phyloP scores from a whole-genome alignment of 176 grass and related monocot species.

The Triticum urartu region DNA sequence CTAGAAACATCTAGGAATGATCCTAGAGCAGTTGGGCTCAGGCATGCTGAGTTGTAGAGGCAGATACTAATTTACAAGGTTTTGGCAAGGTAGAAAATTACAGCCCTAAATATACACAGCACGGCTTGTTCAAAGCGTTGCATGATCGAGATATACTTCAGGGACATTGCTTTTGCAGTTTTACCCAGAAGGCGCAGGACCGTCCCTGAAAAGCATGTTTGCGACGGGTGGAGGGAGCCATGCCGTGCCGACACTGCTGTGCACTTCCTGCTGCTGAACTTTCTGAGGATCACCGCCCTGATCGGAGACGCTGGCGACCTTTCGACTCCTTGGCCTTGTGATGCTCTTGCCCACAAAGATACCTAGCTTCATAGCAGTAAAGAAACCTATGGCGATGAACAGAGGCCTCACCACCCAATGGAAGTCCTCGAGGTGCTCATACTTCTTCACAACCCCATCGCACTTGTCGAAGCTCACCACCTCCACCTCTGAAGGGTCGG shows the following conservation, averaged over 20 bases:
- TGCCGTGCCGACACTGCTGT: conserved; percentile 19
- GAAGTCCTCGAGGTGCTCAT: conserved; percentile 88
- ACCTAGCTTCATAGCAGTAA: conserved; percentile 70
- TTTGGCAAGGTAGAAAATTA: neutral
- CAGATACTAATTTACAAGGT: conserved; percentile 11
- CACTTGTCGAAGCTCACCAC: conserved; percentile 76
- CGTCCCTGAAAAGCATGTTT: conserved; percentile 72
- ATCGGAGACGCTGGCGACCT: conserved; percentile 40
- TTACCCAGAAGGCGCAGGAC: conserved; percentile 43
- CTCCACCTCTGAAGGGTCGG: conserved; percentile 88
- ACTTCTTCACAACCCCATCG: conserved; percentile 86
- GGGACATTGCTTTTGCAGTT: neutral
- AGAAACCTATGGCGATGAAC: conserved; percentile 68
- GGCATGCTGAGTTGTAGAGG: neutral
- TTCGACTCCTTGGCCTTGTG: conserved; percentile 50
- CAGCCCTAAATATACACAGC: conserved; percentile 39
- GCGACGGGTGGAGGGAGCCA: conserved; percentile 70
- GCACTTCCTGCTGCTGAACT: conserved; percentile 22
- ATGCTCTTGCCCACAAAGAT: conserved; percentile 56
- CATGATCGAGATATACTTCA: neutral
- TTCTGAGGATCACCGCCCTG: conserved; percentile 36
- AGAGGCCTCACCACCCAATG: conserved; percentile 92
- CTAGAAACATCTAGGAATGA: too few relatives aligned
- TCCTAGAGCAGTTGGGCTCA: too few relatives aligned
- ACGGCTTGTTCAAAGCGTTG: neutral